Evolutionary conservation across 805 yeast species (phyloP).

Genomic region (Lachancea thermotolerans): DNA sequence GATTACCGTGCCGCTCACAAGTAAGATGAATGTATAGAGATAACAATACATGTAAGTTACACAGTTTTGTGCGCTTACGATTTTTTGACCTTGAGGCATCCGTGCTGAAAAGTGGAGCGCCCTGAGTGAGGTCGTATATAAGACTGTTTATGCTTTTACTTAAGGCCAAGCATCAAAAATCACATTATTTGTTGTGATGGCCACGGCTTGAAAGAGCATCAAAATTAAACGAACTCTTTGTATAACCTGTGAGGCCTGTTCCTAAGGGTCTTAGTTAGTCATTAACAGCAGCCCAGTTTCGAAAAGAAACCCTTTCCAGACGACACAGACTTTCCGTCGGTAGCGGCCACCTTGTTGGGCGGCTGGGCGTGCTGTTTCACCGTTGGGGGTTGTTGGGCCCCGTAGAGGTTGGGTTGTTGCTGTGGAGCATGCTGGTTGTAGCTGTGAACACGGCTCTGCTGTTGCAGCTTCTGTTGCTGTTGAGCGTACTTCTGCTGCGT

Average conservation of each 20-base stretch:
- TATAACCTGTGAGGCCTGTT: neutral
- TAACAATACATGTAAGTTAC: too few relatives aligned
- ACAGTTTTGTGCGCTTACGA: too few relatives aligned
- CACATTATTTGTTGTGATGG: too few relatives aligned
- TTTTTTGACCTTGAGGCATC: too few relatives aligned
- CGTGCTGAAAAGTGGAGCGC: too few relatives aligned
- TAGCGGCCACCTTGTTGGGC: conserved; percentile 8
- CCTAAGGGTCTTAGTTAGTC: neutral
- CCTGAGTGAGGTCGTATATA: too few relatives aligned
- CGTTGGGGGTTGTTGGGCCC: conserved; percentile 7
- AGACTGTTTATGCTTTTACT: too few relatives aligned
- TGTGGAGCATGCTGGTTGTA: conserved; percentile 7
- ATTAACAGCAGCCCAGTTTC: conserved; percentile 31
- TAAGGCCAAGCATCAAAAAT: too few relatives aligned
- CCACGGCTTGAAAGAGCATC: too few relatives aligned
- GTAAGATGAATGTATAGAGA: too few relatives aligned
- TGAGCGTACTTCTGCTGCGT: conserved; percentile 32
- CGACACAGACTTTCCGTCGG: conserved; percentile 13
- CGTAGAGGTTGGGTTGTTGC: conserved; percentile 13
- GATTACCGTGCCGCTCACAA: conserved; percentile 9
- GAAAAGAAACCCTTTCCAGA: conserved; percentile 30
- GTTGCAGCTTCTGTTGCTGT: conserved; percentile 23
- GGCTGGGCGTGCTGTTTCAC: conserved; percentile 11
- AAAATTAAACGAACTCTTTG: too few relatives aligned
- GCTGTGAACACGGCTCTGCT: conserved; percentile 10